Evolutionary conservation across 495 filamentous ascomycete species (phyloP), one percentile per base, ranked within the genome.

Genomic region (Entonaema liquescens): DNA sequence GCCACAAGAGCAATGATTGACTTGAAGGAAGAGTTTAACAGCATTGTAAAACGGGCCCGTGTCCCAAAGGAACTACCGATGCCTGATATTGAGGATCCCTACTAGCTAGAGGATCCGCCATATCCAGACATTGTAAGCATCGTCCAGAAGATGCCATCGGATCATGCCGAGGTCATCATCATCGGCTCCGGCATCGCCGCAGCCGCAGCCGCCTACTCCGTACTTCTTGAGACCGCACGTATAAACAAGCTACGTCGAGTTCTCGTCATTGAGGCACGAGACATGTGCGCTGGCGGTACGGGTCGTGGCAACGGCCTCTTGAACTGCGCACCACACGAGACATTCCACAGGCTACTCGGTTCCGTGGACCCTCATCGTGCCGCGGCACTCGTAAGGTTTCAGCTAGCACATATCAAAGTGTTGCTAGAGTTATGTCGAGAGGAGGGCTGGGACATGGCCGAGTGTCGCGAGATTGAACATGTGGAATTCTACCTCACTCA

Each of bases 131-230:
- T 90, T n/a, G 79, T 85, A 2, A 76, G 84, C 47, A 68, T 78
- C 12, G 80, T 80, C 55, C 87, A 82, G 12, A 62, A 79, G 3
- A 23, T 76, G 1, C 74, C 89, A 11, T 83, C 85, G 0, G 44
- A 42, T 1, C 74, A 77, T 2, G 80, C 78, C 25, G 84, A 91
- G 64, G 78, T 84, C 47, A 81, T 87, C 15, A 83, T 92, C 50
- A 85, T 92, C 49, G 89, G 89, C 40, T 88, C 86, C 5, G 89
- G 89, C 0, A 89, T 91, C 58, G 87, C 88, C 5, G 88, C 87
- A 5, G 78, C 85, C 0, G 79, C 83, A 0, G 79, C 90, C 6
- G 85, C 87, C 1, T 81, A 79, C 62, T 83, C 82, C 1, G 67
- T 89, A 4, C 74, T 90, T n/a, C 5, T 17, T 23, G 59, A 74